These are phyloP conservation scores for Saccharomycopsis selenospora DNA, from an alignment of 805 yeast species.

Conservation along the genomic window DNA sequence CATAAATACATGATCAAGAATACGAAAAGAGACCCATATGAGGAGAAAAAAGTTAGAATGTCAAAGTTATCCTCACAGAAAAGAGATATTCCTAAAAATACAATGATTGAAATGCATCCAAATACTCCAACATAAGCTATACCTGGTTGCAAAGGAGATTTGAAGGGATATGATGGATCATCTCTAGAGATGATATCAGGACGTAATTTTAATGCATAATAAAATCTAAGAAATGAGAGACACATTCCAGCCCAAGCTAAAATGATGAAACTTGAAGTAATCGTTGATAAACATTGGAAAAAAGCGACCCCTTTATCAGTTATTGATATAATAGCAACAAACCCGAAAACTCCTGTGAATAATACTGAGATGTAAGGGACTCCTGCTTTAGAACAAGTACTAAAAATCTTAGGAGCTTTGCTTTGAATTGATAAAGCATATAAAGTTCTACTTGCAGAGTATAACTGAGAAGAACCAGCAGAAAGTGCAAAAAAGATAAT, in stretches of 20 bases:
- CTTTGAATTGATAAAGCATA: constrained; percentile 48
- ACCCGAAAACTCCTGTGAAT: constrained; percentile 53
- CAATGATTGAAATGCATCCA: constrained; percentile 43
- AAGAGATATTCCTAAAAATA: constrained; percentile 56
- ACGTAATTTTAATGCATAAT: constrained; percentile 50
- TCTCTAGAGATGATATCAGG: constrained; percentile 60
- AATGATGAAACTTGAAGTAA: constrained; percentile 68
- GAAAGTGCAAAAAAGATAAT: constrained; percentile 48
- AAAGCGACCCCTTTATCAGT: constrained; percentile 50
- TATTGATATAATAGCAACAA: constrained; percentile 54
- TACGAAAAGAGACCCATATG: constrained; percentile 53
- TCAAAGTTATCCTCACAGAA: constrained; percentile 53
- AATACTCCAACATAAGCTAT: constrained; percentile 54
- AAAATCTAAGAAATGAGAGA: constrained; percentile 55
- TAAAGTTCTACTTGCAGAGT: constrained; percentile 49
- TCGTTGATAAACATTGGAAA: constrained; percentile 58
- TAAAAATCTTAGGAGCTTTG: constrained; percentile 53
- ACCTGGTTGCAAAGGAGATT: constrained; percentile 65
- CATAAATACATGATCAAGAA: constrained; percentile 44
- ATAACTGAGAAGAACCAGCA: constrained; percentile 48
- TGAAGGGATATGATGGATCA: constrained; percentile 58
- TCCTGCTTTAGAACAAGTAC: constrained; percentile 53
- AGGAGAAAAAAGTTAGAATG: constrained; percentile 51
- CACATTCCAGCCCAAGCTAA: constrained; percentile 76
- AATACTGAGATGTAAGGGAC: constrained; percentile 67